Conservation (phyloP, 345 rosid genomes). For the Passiflora organensis region DNA sequence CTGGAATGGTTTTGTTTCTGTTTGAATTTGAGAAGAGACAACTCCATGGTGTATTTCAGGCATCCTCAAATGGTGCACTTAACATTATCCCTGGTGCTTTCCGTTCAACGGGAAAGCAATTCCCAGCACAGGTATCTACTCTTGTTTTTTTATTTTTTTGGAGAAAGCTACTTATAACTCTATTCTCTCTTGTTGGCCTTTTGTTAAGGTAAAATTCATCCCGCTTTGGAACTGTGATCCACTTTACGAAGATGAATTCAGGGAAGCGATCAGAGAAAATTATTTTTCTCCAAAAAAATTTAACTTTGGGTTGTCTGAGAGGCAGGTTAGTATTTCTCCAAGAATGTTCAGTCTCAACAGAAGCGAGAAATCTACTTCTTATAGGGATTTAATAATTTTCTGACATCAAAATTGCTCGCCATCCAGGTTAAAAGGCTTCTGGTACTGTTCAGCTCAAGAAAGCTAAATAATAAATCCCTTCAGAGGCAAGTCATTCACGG, state of each 20-base stretch:
- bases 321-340: constrained; percentile 45
- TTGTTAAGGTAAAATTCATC: constrained; percentile 42
- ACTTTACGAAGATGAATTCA: constrained; percentile 54
- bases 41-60: constrained; percentile 67
- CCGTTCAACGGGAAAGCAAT: constrained; percentile 52
- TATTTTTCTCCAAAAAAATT: constrained; percentile 52
- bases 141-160: neutral
- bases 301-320: constrained; percentile 63
- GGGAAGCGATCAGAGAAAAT: constrained; percentile 51
- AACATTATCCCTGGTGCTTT: constrained; percentile 56
- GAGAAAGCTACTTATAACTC: neutral
- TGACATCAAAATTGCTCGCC: neutral
- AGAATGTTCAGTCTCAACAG: neutral
- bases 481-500: constrained; percentile 6
- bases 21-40: constrained; percentile 59
- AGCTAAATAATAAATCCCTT: constrained; percentile 16
- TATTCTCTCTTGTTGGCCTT: neutral
- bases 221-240: constrained; percentile 51
- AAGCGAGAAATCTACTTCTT: neutral
- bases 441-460: constrained; percentile 38
- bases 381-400: neutral
- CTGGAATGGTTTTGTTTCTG: constrained; percentile 66
- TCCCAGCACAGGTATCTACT: constrained; percentile 63
- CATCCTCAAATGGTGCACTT: constrained; percentile 48
- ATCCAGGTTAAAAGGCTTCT: constrained; percentile 44